Conservation (phyloP, 83 land plant genomes). For the Larix sibirica region DNA sequence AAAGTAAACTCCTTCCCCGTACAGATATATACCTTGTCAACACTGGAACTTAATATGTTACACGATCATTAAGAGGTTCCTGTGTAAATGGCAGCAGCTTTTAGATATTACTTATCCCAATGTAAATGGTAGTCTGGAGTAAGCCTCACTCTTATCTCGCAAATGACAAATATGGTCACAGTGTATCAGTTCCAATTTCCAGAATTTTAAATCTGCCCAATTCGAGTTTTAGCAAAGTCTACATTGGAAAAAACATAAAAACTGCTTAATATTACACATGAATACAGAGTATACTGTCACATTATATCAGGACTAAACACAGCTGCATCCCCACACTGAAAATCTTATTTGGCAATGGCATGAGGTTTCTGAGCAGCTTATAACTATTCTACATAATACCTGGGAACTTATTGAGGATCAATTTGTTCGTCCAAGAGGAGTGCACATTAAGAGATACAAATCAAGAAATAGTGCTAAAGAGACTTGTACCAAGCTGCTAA, state of each 20-base stretch:
- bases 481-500: not conserved
- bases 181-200: not conserved
- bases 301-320: not conserved
- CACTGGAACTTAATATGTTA: not conserved
- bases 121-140: not conserved
- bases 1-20: not conserved
- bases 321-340: constrained; percentile 5
- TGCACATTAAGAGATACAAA: not conserved
- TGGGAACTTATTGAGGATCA: constrained; percentile 1
- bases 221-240: not conserved
- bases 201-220: not conserved
- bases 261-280: not conserved
- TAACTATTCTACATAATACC: not conserved
- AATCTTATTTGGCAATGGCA: not conserved
- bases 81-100: not conserved
- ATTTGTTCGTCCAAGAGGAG: not conserved
- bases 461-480: not conserved
- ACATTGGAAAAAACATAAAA: not conserved
- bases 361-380: not conserved
- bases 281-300: not conserved
- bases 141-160: not conserved
- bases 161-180: not conserved
- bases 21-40: not conserved
- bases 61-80: not conserved
- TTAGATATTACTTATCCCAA: not conserved